Percentiles rank a stretch among this genome's conserved stretches.
Evolutionary conservation across 495 filamentous ascomycete species (phyloP).

Genomic region (Talaromyces borbonicus): DNA sequence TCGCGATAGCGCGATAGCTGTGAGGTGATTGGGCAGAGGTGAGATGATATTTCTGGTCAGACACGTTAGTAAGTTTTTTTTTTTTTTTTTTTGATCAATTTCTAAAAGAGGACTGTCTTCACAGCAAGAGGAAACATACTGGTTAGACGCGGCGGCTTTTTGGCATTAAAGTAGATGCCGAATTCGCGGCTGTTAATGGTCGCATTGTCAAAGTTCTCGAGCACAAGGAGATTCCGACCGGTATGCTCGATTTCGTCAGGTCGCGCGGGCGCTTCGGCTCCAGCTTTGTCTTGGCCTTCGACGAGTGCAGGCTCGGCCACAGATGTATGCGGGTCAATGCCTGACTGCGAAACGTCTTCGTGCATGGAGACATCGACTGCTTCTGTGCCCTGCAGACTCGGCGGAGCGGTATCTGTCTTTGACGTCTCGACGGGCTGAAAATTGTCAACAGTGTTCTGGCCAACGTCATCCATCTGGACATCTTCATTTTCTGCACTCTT

Average conservation of each 20-base stretch:
- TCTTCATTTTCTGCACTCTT: neutral
- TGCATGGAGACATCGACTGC: neutral
- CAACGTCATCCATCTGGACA: neutral
- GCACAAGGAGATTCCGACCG: slow-evolving; percentile 40
- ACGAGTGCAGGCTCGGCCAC: slow-evolving; percentile 1
- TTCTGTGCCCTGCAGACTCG: slow-evolving; percentile 3
- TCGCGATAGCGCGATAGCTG: slow-evolving; percentile 70
- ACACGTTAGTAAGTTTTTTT: no score
- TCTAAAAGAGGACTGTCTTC: slow-evolving; percentile 9
- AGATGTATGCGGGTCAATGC: slow-evolving; percentile 8
- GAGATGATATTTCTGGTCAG: slow-evolving; percentile 40
- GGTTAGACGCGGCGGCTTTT: slow-evolving; percentile 36
- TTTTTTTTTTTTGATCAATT: slow-evolving; percentile 13
- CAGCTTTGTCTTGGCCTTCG: no score
- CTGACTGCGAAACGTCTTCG: slow-evolving; percentile 6
- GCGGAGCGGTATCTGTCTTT: slow-evolving; percentile 1
- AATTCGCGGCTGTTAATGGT: slow-evolving; percentile 40
- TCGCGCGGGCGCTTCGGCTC: slow-evolving; percentile 13
- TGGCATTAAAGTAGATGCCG: slow-evolving; percentile 43
- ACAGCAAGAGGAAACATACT: slow-evolving; percentile 29
- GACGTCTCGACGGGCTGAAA: neutral
- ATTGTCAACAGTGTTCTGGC: neutral
- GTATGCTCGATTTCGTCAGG: slow-evolving; percentile 40
- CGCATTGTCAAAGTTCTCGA: slow-evolving; percentile 46
- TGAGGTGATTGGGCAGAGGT: slow-evolving; percentile 69